phyloP scores from a whole-genome alignment of 2,329 filamentous ascomycete species.

The Basipetospora chlamydospora region DNA sequence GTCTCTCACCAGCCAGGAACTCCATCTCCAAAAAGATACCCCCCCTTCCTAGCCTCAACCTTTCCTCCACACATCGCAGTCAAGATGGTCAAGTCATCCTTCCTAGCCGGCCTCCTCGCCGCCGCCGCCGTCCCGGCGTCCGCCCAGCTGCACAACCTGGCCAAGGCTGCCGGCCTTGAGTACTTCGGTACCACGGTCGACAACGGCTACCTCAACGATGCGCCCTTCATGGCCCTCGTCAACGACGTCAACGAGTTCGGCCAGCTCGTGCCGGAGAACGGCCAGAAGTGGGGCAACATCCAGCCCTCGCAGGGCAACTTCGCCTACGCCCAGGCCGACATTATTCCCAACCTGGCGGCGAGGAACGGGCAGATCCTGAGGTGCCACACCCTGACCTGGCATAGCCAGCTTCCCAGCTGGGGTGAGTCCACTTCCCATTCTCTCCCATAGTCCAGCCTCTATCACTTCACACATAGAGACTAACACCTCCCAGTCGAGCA shows the following conservation, averaged over 20 bases:
- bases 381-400: constrained; percentile 54
- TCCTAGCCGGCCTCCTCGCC: neutral
- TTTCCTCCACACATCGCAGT: neutral
- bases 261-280: constrained; percentile 53
- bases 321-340: constrained; percentile 41
- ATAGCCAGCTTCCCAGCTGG: constrained; percentile 44
- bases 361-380: constrained; percentile 43
- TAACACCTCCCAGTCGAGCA: neutral
- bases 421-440: constrained; percentile 38
- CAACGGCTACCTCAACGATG: constrained; percentile 29
- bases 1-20: neutral
- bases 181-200: constrained; percentile 8
- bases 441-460: neutral
- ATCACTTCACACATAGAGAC: neutral
- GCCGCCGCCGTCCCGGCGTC: neutral
- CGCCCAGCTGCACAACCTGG: constrained; percentile 7
- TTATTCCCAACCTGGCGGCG: constrained; percentile 42
- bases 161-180: constrained; percentile 6
- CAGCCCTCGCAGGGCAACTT: constrained; percentile 33
- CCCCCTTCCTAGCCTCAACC: neutral
- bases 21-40: neutral
- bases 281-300: constrained; percentile 52
- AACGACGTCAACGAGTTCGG: constrained; percentile 43
- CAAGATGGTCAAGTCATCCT: neutral
- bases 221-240: constrained; percentile 16